These are phyloP conservation scores for Pyrrhoderma lamaoense DNA, from an alignment of 1,284 basidiomycete species.

Conservation along the genomic window DNA sequence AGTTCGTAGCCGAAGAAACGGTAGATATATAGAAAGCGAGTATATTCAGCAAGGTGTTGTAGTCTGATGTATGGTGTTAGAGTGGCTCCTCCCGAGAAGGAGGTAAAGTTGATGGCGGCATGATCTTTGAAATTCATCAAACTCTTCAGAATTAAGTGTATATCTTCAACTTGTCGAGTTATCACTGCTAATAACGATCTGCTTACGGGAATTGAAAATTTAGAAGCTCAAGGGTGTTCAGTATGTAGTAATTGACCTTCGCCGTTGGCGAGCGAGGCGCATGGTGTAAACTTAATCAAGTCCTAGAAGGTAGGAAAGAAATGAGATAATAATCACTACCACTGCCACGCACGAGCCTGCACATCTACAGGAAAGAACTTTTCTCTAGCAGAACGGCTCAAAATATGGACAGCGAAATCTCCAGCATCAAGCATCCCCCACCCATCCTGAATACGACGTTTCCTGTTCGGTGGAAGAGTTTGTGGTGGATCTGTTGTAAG, in stretches of 20 bases:
- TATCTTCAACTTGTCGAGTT: too few species aligned
- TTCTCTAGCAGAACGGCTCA: constrained; percentile 53
- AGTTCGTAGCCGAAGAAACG: not conserved
- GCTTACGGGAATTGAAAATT: constrained; percentile 11
- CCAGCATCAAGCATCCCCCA: constrained; percentile 79
- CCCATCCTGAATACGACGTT: constrained; percentile 52
- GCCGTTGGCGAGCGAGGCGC: constrained; percentile 1
- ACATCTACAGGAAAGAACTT: constrained; percentile 47
- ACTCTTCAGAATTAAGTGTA: not conserved
- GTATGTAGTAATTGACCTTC: constrained; percentile 4
- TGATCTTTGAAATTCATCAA: constrained; percentile 4
- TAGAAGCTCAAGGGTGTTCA: constrained; percentile 4
- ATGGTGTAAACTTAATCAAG: constrained; percentile 4
- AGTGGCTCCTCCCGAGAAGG: too few species aligned
- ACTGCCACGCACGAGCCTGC: constrained; percentile 28
- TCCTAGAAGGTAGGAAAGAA: not conserved
- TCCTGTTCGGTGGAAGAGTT: constrained; percentile 51
- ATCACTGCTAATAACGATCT: not conserved
- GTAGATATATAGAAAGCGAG: not conserved
- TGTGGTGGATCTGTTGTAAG: constrained; percentile 47
- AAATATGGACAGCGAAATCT: constrained; percentile 66
- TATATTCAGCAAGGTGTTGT: not conserved
- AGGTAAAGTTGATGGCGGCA: too few species aligned
- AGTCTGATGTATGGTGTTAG: too few species aligned
- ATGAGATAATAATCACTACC: constrained; percentile 15